Conservation (phyloP, 2,329 filamentous ascomycete genomes). For the Aspergillus viridinutans region DNA sequence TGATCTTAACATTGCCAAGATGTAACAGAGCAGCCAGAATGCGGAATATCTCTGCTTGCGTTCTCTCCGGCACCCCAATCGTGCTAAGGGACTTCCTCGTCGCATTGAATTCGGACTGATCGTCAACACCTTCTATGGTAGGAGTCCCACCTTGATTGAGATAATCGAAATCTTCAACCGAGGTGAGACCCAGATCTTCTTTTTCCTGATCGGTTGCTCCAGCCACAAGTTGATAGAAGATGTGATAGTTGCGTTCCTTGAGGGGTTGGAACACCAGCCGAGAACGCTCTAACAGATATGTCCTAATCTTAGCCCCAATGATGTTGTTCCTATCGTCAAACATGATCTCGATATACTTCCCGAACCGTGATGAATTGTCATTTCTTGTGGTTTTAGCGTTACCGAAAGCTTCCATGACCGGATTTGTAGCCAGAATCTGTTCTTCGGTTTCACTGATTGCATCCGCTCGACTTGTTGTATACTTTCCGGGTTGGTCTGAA, state of each 20-base stretch:
- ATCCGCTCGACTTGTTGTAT: constrained; percentile 66
- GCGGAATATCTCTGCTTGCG: constrained; percentile 83
- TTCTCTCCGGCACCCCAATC: constrained; percentile 71
- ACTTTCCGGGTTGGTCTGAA: constrained; percentile 76
- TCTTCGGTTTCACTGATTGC: constrained; percentile 98
- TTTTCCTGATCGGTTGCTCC: constrained; percentile 82
- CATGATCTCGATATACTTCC: constrained; percentile 99
- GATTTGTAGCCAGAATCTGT: constrained; percentile 95
- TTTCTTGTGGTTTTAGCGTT: constrained; percentile 99
- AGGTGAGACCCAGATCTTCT: constrained; percentile 71
- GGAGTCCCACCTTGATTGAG: constrained; percentile 92
- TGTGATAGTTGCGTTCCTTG: constrained; percentile 98
- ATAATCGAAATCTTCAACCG: constrained; percentile 90
- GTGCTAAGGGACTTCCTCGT: constrained; percentile 81
- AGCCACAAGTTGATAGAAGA: constrained; percentile 95
- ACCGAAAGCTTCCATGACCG: constrained; percentile 99
- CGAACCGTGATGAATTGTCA: constrained; percentile 97
- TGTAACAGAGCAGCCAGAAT: constrained; percentile 87
- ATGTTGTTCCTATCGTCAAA: constrained; percentile 94
- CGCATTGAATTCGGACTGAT: constrained; percentile 87
- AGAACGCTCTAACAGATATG: constrained; percentile 90
- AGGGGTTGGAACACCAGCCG: constrained; percentile 94
- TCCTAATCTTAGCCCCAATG: constrained; percentile 94
- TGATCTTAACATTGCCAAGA: constrained; percentile 94
- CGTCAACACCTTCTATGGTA: constrained; percentile 88